Conservation (phyloP, 345 rosid species). For the Cardiospermum halicacabum region DNA sequence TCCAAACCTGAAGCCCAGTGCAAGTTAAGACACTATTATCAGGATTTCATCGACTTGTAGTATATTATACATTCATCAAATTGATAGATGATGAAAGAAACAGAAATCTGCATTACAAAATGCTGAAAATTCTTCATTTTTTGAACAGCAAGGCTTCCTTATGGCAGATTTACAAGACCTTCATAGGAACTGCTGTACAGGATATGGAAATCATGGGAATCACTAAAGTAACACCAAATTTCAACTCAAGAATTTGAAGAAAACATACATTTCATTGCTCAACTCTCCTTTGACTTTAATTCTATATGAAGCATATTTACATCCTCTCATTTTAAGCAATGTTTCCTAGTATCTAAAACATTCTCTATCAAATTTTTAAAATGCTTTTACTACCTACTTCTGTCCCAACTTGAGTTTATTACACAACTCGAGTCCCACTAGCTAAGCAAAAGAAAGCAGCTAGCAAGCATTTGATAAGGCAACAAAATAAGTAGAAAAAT, state of each 20-base stretch:
- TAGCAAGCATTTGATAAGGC: neutral
- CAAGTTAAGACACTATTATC: neutral
- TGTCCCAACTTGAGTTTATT: neutral
- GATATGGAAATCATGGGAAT: neutral
- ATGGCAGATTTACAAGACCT: neutral
- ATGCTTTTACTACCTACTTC: neutral
- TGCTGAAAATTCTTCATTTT: neutral
- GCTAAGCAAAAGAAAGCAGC: neutral
- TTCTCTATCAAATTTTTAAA: neutral
- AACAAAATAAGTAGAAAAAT: neutral
- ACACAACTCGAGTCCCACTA: neutral
- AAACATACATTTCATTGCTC: neutral
- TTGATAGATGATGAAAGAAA: neutral
- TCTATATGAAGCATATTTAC: neutral
- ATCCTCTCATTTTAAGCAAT: neutral
- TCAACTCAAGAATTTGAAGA: neutral
- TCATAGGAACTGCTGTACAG: neutral
- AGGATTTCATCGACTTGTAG: neutral
- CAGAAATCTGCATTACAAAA: neutral
- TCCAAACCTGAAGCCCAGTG: constrained; percentile 44
- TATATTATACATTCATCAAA: neutral
- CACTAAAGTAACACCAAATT: neutral
- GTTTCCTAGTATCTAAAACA: neutral
- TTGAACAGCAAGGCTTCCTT: neutral
- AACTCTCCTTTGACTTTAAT: neutral